phyloP scores from a whole-genome alignment of 2,329 filamentous ascomycete genomes.

The Pseudonectria buxi region DNA sequence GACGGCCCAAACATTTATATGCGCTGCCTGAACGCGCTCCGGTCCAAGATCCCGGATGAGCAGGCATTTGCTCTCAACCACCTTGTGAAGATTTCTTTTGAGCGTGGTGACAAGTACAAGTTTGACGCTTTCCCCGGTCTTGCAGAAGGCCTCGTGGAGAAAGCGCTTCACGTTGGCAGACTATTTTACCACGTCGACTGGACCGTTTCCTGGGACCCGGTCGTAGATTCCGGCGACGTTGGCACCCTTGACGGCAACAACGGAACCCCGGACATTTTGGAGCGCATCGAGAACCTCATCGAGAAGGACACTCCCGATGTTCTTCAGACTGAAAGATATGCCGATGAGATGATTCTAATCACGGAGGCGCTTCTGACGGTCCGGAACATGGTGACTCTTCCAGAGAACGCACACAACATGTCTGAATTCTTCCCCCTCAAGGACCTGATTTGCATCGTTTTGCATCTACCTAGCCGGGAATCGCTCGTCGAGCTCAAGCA shows the following conservation, averaged over 20 bases:
- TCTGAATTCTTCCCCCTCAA: constrained; percentile 67
- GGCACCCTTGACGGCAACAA: constrained; percentile 37
- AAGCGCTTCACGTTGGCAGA: constrained; percentile 69
- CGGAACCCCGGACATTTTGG: constrained; percentile 50
- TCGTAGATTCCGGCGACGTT: constrained; percentile 47
- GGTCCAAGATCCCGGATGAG: constrained; percentile 71
- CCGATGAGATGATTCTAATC: constrained; percentile 65
- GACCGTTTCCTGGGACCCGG: constrained; percentile 62
- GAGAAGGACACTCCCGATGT: constrained; percentile 57
- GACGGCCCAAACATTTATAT: constrained; percentile 87
- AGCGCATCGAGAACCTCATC: constrained; percentile 60
- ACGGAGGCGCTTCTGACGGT: constrained; percentile 84
- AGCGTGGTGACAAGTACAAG: constrained; percentile 90
- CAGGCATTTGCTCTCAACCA: constrained; percentile 92
- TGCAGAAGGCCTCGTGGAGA: constrained; percentile 80
- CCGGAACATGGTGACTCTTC: constrained; percentile 91
- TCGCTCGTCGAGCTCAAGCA: constrained; percentile 79
- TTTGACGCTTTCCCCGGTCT: constrained; percentile 88
- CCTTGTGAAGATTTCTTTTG: constrained; percentile 89
- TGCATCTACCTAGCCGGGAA: constrained; percentile 69
- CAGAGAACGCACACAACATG: constrained; percentile 80
- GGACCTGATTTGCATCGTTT: constrained; percentile 74
- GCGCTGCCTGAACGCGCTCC: constrained; percentile 75
- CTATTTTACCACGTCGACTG: constrained; percentile 80
- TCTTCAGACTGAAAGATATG: constrained; percentile 64